Base-by-base conservation (phyloP, 2,329 filamentous ascomycete genomes). In the Fusarium sp. region DNA sequence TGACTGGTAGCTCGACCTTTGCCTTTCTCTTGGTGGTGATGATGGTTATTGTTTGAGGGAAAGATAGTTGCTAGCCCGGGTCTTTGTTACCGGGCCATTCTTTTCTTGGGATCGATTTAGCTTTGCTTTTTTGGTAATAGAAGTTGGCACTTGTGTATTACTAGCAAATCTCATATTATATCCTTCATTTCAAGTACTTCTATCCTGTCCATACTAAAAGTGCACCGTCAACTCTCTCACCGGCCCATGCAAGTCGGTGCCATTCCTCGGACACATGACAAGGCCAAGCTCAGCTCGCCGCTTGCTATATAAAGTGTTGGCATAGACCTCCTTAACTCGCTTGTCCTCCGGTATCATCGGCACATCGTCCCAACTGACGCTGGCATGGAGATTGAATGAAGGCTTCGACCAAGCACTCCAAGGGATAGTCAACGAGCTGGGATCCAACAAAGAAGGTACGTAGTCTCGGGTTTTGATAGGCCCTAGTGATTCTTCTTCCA, bases 401-500 rank as follows among this genome's bases (percentile, higher is more conserved):
- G 36, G 56, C 9, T 38, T 42, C 1, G 56, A 58, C 56, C 56
- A 58, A 22, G 56, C 35, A 29, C 24, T 31, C 56, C 56, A 58
- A 3, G 36, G 56, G 24, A 58, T 42, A 10, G 22, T 35, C 16
- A 58, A 12, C 2, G 56, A 35, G 12, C 10, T 6, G 12, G 36
- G 35, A 16, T 42, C 56, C 24, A 58, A 11, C 22, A 53, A 38
- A 3, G 27, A 9, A 6, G 60, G 60, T 6, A 31, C 29, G 12
- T 62, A 62, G 6, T 51, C 46, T 17, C 16, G n/a, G 11, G 14
- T n/a, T 5, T 20, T 38, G 7, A 42, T 38, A 10, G 24, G 33
- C 4, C 46, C 33, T 8, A 64, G 49, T 3, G 35, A 22, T 31
- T 64, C 53, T 36, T 71, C 76, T 35, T 74, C 78, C 8, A 75